These are phyloP conservation scores for Allomyces arbusculus DNA, from an alignment of 192 early-diverging fungal species.

Conservation along the genomic window DNA sequence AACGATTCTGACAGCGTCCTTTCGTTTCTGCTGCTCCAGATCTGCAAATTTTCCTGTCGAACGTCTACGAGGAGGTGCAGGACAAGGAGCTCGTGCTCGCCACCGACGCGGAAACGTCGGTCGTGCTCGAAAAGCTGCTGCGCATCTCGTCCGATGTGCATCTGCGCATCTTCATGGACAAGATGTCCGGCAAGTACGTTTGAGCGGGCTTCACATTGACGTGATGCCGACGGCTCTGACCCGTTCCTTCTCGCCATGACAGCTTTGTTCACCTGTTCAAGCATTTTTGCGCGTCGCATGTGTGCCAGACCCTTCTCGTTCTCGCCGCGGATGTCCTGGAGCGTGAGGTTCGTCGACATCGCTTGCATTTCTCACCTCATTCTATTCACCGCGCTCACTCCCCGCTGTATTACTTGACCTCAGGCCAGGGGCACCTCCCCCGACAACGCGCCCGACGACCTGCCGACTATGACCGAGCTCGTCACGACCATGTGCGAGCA, in stretches of 20 bases:
- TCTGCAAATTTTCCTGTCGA: constrained; percentile 47
- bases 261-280: constrained; percentile 42
- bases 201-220: background rate
- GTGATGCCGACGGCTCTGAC: background rate
- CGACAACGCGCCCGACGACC: constrained; percentile 16
- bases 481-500: constrained; percentile 37
- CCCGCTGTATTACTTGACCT: background rate
- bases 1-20: background rate
- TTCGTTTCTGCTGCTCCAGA: constrained; percentile 11
- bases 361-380: background rate
- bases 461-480: constrained; percentile 47
- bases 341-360: constrained; percentile 28
- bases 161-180: constrained; percentile 44
- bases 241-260: background rate
- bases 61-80: constrained; percentile 54
- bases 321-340: constrained; percentile 52
- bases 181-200: constrained; percentile 30
- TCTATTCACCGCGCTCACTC: background rate
- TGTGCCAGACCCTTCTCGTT: constrained; percentile 58
- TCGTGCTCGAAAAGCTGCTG: constrained; percentile 61
- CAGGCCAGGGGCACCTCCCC: background rate
- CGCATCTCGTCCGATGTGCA: constrained; percentile 47
- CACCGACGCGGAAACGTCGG: constrained; percentile 51
- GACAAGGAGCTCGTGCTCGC: constrained; percentile 52
- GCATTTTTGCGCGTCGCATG: constrained; percentile 74